Conservation (phyloP, 2,329 filamentous ascomycete species). For the Scedosporium minutisporum region DNA sequence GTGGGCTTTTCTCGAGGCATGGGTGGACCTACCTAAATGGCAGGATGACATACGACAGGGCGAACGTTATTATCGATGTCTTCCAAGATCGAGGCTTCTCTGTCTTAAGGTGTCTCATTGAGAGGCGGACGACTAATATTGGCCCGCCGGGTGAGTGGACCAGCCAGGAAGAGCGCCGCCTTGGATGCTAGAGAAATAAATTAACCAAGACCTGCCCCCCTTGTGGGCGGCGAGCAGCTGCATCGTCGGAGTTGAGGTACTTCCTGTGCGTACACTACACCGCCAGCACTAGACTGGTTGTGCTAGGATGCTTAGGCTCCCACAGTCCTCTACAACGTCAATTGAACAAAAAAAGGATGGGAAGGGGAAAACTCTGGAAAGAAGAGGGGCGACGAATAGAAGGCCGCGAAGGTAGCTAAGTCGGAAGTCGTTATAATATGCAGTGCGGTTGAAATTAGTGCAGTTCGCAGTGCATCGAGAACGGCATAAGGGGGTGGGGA, state of each 20-base stretch:
- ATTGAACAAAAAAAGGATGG: background rate
- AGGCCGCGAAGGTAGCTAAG: background rate
- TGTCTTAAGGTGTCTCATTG: background rate
- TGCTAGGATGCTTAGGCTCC: too few species aligned
- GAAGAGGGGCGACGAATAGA: background rate
- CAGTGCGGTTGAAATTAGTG: background rate
- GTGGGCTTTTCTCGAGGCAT: background rate
- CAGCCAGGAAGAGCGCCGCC: background rate
- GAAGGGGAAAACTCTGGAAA: background rate
- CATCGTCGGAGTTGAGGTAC: too few species aligned
- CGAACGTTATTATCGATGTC: background rate
- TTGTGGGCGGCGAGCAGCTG: too few species aligned
- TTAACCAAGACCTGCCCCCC: too few species aligned
- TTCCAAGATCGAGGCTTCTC: background rate
- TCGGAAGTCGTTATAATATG: background rate
- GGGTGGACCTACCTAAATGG: background rate
- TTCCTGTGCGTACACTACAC: too few species aligned
- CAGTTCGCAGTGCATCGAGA: background rate
- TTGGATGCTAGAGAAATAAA: too few species aligned
- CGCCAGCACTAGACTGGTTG: too few species aligned
- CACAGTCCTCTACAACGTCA: background rate
- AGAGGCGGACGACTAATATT: background rate
- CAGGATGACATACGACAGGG: slow-evolving; percentile 1
- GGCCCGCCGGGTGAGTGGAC: background rate
- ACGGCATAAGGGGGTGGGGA: background rate